Evolutionary conservation across 2,329 filamentous ascomycete species (phyloP), one percentile per base, ranked within the genome.

Genomic region (Hymenoscyphus fructigenus): DNA sequence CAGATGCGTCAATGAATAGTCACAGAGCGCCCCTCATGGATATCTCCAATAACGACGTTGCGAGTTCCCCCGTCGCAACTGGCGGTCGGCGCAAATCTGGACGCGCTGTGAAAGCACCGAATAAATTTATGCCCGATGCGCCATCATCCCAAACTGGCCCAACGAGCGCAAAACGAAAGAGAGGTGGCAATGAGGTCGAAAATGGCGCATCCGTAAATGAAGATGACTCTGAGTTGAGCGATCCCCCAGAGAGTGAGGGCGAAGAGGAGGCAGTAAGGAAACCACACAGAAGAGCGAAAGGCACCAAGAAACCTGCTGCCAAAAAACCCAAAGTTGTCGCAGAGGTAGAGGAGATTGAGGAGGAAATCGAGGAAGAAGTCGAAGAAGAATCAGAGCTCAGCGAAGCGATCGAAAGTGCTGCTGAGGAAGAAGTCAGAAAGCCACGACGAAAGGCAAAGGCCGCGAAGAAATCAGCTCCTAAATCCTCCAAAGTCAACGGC

Each of bases 301-400:
- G 69, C 64, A 65, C 80, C 55, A 84, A 80, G 75, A 88, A 87
- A 75, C 86, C 86, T 1, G 84, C 84, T 1, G 78, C 79, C 20
- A 90, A 90, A 78, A 88, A 88, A 76, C 82, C 86, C 59, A 90
- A 88, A 76, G 83, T 83, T 66, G 88, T 88, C 73, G 85, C 85
- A 56, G 77, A 79, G 84, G 47, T 83, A 80, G 26, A 85, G 41
- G 41, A 44, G 17, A 17, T 20, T 3, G 41, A 44, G 67, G 81
- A 82, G 44, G 44, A 50, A 10, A 23, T 50, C n/a, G 44, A 50
- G 44, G 44, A 50, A 50, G 44, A 50, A 23, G 83, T 82, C 20
- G 81, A 82, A 50, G 80, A 80, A 29, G 80, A 80, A 28, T 80
- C 80, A 20, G 76, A 81, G 12, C 76, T 74, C 20, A 75, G 75